Percentiles rank a stretch among this genome's conserved stretches.
These are phyloP conservation scores for Aspergillus jensenii DNA, from an alignment of 2,329 filamentous ascomycete species.

Conservation along the genomic window DNA sequence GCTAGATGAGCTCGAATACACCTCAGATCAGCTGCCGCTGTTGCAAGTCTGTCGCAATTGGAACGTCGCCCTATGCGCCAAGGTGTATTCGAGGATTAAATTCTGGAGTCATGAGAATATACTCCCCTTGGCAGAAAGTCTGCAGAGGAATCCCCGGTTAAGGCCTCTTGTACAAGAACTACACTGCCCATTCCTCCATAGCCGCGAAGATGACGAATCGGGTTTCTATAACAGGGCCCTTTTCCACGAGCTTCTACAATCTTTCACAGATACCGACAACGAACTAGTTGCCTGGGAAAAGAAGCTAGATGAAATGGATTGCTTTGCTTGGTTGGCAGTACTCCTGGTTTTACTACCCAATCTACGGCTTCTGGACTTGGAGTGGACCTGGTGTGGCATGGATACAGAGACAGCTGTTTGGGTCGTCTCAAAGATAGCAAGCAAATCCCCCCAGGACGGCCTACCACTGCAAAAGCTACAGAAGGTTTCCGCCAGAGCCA, in stretches of 20 bases:
- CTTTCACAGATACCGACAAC: neutral
- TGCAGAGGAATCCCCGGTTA: neutral
- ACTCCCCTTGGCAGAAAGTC: neutral
- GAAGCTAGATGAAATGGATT: neutral
- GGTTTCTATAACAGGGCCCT: too few relatives aligned
- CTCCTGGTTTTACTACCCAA: too few relatives aligned
- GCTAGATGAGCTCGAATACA: neutral
- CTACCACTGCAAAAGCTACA: too few relatives aligned
- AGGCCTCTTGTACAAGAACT: neutral
- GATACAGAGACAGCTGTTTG: too few relatives aligned
- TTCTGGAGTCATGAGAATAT: neutral
- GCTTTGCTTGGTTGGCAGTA: too few relatives aligned
- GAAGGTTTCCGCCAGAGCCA: too few relatives aligned
- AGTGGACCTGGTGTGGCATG: too few relatives aligned
- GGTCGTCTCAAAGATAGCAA: too few relatives aligned
- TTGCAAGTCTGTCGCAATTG: neutral
- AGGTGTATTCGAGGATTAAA: neutral
- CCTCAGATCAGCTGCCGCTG: neutral
- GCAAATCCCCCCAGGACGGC: too few relatives aligned
- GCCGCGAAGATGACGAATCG: neutral
- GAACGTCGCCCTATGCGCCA: neutral
- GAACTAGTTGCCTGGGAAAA: neutral
- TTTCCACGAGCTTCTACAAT: neutral
- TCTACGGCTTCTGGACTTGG: too few relatives aligned
- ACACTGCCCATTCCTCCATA: neutral